Base-by-base conservation (phyloP, 129 eudicot genomes). In the Escallonia rubra region DNA sequence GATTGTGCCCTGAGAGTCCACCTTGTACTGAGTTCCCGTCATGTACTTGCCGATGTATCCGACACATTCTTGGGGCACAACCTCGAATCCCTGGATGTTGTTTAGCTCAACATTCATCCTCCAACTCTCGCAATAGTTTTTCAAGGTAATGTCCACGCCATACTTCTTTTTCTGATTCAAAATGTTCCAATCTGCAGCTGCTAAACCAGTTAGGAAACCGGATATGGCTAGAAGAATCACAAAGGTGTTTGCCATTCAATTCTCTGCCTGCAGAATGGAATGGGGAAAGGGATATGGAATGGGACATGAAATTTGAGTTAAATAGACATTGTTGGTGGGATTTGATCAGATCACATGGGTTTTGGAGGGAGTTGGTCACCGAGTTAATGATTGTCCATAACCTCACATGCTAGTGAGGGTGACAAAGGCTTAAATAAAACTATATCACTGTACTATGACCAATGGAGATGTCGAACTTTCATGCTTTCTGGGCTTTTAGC, bases 61-160 rank as follows among this genome's bases (percentile, higher is more conserved):
- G 2, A 76, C 75, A 54, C 90, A 87, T 68, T 87, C 88, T 1
- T 82, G 64, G 44, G 95, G 95, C 48, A 88, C 88, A 12, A 79
- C 80, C 0, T 81, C 59, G 64, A 79, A 84, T 38, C 62, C 88
- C 4, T 72, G 65, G 39, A 84, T 75, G 72, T 87, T 87, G 83
- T 79, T 79, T 8, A 87, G 72, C 75, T 87, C 90, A 5, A 81
- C 90, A 57, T 87, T 84, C 76, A 82, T 81, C 62, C 90, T 81
- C 95, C 88, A 88, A 54, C 86, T 71, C 84, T 88, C 96, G 9
- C 88, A 84, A 10, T 79, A 88, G 61, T 84, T 88, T 70, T 82
- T 87, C 63, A 81, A 57, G 41, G 76, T 71, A 65, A 87, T 78
- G 14, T 81, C 65, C 3, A 83, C 68, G 2, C 87, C 80, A 46